Evolutionary conservation across 2,329 filamentous ascomycete species (phyloP), one percentile per base, ranked within the genome.

Genomic region (Pseudopithomyces maydicus): DNA sequence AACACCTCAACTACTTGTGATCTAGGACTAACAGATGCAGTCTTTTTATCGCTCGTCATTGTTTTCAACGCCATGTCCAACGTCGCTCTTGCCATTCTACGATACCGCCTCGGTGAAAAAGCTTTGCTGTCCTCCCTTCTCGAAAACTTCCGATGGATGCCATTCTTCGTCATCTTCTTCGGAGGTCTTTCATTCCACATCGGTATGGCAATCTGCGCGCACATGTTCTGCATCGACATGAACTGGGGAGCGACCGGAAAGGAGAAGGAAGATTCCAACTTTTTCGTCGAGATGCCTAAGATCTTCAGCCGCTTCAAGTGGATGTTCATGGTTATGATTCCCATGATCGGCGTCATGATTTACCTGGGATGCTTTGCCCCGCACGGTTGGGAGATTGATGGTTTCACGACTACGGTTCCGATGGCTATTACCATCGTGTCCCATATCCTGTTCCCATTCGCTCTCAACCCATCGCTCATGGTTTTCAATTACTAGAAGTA

Each of bases 221-320:
- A 95, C 79, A 91, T 94, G 87, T 91, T 94, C 72, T 87, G 90
- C 78, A 87, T 94, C 70, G 83, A 94, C 77, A 94, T 94, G 89
- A 86, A 84, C 2, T 94, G 91, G 90, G 90, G 90, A 49, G 87
- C 90, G 2, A 95, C 91, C 0, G 84, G 88, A 45, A 95, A 95
- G 78, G 91, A 95, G 78, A 87, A 86, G 49, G 88, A 92, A 70
- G 88, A 90, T 72, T 89, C 88, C 48, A 91, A 91, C 78, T 94
- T 95, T 77, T 94, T 92, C 77, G 90, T 90, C 59, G 90, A 94
- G 73, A 84, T 93, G 23, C 90, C 90, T 44, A 90, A 89, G 74
- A 89, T 95, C 49, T 76, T 93, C 56, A 89, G 88, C 77, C 88
- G 86, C 76, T 93, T 93, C 81, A 92, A 89, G 79, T 67, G 59